Conservation (phyloP, 2,329 filamentous ascomycete species). For the Neofusicoccum ribis region DNA sequence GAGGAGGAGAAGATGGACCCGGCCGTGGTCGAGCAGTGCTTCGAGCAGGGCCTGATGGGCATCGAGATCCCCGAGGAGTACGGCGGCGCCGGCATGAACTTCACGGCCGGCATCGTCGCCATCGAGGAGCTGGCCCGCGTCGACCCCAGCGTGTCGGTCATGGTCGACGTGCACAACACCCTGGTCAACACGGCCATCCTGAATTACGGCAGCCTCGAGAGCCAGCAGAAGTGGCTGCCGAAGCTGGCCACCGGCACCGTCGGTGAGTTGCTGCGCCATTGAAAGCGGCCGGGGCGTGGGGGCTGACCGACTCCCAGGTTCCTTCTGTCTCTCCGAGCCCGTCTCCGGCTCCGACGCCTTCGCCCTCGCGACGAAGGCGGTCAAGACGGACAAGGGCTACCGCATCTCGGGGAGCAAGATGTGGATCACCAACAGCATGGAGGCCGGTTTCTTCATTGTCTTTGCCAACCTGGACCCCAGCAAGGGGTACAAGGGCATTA, state of each 20-base stretch:
- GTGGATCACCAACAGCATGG: slow-evolving; percentile 99
- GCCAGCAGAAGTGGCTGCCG: slow-evolving; percentile 88
- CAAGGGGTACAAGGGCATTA: slow-evolving; percentile 96
- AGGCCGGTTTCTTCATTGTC: slow-evolving; percentile 93
- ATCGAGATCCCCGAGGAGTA: slow-evolving; percentile 97
- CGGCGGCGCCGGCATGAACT: slow-evolving; percentile 97
- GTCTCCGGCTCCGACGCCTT: slow-evolving; percentile 95
- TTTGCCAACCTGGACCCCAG: slow-evolving; percentile 92
- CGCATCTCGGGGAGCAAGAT: slow-evolving; percentile 91
- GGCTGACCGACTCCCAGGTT: slow-evolving; percentile 47
- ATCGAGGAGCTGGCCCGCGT: slow-evolving; percentile 95
- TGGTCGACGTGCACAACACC: slow-evolving; percentile 98
- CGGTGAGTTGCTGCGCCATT: slow-evolving; percentile 38
- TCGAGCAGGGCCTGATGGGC: slow-evolving; percentile 96
- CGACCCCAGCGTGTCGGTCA: slow-evolving; percentile 90
- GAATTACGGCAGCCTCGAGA: slow-evolving; percentile 74
- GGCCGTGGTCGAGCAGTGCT: slow-evolving; percentile 82
- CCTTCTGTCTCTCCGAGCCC: slow-evolving; percentile 91
- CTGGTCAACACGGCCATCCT: slow-evolving; percentile 91
- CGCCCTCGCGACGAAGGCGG: slow-evolving; percentile 86
- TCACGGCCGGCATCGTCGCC: slow-evolving; percentile 90
- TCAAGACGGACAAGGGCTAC: slow-evolving; percentile 80
- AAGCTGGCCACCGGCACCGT: slow-evolving; percentile 86
- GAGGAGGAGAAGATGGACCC: slow-evolving; percentile 95
- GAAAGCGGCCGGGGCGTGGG: not conserved